Evolutionary conservation across 1,284 basidiomycete genomes (phyloP).

Genomic region (Irpex sp.): DNA sequence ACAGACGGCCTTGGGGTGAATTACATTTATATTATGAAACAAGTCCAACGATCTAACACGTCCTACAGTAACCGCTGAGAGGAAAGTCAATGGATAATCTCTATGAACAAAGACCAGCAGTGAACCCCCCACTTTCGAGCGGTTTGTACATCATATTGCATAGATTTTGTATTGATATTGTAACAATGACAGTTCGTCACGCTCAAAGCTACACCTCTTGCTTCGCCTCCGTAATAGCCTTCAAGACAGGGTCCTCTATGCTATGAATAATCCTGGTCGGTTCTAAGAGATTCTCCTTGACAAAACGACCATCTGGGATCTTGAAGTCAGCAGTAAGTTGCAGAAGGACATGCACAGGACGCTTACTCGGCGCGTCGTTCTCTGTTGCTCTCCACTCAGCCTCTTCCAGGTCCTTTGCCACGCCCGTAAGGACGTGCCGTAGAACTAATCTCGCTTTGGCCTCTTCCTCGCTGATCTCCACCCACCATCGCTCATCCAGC

Average conservation of each 20-base stretch:
- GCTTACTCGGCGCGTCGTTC: slow-evolving; percentile 76
- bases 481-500: slow-evolving; percentile 80
- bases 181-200: neutral
- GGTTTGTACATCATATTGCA: neutral
- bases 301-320: slow-evolving; percentile 49
- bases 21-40: slow-evolving; percentile 12
- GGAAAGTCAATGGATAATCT: slow-evolving; percentile 23
- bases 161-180: neutral
- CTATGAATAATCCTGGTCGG: slow-evolving; percentile 54
- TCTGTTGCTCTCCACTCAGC: slow-evolving; percentile 69
- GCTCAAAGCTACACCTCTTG: neutral
- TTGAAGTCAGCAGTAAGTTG: neutral
- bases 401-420: slow-evolving; percentile 62
- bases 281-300: slow-evolving; percentile 51
- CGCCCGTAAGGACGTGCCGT: slow-evolving; percentile 74
- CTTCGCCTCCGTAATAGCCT: neutral
- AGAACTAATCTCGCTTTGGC: slow-evolving; percentile 66
- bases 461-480: slow-evolving; percentile 58
- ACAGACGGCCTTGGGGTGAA: slow-evolving; percentile 87
- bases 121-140: neutral
- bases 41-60: neutral
- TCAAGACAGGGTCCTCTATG: slow-evolving; percentile 37
- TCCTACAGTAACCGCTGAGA: slow-evolving; percentile 32
- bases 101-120: too few relatives aligned
- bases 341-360: slow-evolving; percentile 2